Evolutionary conservation across 2,329 filamentous ascomycete species (phyloP), one percentile per base, ranked within the genome.

Genomic region (Coleophoma cylindrospora): DNA sequence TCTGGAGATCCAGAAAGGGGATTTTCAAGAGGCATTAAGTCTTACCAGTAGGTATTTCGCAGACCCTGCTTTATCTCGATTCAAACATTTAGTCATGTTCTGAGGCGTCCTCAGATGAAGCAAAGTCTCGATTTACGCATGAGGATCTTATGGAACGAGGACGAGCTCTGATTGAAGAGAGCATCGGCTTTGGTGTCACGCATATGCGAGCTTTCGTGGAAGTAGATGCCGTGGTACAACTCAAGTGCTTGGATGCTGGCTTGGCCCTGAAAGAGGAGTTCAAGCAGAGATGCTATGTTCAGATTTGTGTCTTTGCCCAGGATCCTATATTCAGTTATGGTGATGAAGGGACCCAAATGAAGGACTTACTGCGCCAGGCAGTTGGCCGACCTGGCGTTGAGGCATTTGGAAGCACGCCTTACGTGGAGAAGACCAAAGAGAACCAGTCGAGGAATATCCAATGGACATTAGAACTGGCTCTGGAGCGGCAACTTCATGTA

Each of bases 161-260:
- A 4, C 71, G 77, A 19, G 80, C 83, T 67, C 70, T 89, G 12
- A 74, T 89, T 14, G 77, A 83, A 37, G 81, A 86, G 50, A 86
- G 83, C 52, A 75, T 83, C 45, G 65, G 68, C 1, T 75, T 81
- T 34, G 85, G 85, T 4, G 86, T 89, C 3, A 87, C 84, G 0
- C 76, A 79, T 17, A 82, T 87, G 72, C 75, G 86, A 53, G 82
- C 83, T 2, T 89, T 89, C 61, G 83, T 88, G 44, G 86, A 89
- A 66, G 74, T 89, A 1, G 86, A 89, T 63, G 73, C 75, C 40
- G 75, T 78, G 9, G 83, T 87, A 1, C 68, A 71, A 4, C 66
- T 76, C 49, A 78, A 74, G 52, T 84, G 81, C 57, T 64, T 86
- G 3, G 70, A 77, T 38, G 79, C 77, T 2, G 84, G 80, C 0